Percentiles rank a stretch among this genome's conserved stretches.
phyloP scores from a whole-genome alignment of 2,329 filamentous ascomycete genomes.

The Stachybotrys echinatus region DNA sequence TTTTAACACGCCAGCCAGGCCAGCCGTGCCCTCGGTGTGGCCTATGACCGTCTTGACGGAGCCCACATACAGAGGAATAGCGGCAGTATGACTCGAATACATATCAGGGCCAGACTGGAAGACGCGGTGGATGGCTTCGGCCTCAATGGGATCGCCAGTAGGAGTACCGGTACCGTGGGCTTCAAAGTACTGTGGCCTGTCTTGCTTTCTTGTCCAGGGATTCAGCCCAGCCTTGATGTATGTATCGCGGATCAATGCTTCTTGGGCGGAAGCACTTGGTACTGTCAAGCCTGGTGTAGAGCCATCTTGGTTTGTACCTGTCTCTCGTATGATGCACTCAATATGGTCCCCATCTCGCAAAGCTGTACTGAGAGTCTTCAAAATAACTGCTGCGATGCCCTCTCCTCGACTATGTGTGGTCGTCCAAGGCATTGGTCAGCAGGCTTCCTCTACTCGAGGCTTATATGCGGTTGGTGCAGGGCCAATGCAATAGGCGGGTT shows the following conservation, averaged over 20 bases:
- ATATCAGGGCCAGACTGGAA: conserved; percentile 22
- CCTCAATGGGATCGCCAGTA: conserved; percentile 42
- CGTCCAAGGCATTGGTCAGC: too few species aligned
- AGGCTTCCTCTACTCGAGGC: too few species aligned
- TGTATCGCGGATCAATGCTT: conserved; percentile 28
- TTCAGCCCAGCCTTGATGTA: conserved; percentile 33
- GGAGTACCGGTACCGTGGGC: conserved; percentile 36
- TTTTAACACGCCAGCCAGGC: not conserved
- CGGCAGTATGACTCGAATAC: not conserved
- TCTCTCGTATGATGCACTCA: conserved; percentile 26
- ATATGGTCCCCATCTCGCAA: conserved; percentile 29
- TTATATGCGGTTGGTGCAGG: too few species aligned
- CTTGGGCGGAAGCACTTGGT: conserved; percentile 25
- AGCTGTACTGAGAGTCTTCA: conserved; percentile 35
- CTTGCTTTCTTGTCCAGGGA: conserved; percentile 12
- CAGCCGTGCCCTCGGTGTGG: conserved; percentile 1
- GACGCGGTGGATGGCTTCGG: conserved; percentile 29
- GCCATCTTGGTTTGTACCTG: conserved; percentile 32
- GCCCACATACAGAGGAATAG: not conserved
- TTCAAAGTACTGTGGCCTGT: conserved; percentile 37
- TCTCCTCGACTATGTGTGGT: conserved; percentile 27
- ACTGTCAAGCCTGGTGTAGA: conserved; percentile 33
- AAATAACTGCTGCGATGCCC: conserved; percentile 31
- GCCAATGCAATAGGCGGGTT: too few species aligned
- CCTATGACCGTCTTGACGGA: not conserved